These are phyloP conservation scores for Lineolata rhizophorae DNA, from an alignment of 495 filamentous ascomycete species.

Conservation along the genomic window DNA sequence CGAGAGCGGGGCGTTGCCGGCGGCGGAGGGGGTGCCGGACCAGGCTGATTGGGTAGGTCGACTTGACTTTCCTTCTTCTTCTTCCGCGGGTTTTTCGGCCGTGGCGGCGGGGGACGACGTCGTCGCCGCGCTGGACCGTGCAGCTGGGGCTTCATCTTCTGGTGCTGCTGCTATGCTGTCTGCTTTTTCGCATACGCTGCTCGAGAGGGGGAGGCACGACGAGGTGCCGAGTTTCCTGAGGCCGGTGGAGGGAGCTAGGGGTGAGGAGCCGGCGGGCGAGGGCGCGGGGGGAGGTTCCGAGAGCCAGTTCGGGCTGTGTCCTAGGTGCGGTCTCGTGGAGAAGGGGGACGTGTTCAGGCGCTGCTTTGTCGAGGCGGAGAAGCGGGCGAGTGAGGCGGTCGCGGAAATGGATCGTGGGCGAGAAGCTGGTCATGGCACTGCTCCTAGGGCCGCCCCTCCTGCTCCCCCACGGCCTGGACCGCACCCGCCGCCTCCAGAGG, in stretches of 20 bases:
- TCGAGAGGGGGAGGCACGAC: not conserved
- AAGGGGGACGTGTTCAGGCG: no score
- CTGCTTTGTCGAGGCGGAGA: not conserved
- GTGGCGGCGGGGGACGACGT: not conserved
- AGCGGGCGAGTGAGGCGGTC: not conserved
- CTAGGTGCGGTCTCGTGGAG: no score
- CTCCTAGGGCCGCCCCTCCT: not conserved
- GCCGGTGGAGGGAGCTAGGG: no score
- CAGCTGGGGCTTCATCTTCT: no score
- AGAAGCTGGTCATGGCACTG: not conserved
- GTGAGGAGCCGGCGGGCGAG: no score
- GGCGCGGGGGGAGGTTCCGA: no score
- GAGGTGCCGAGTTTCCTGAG: not conserved
- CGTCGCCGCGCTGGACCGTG: not conserved
- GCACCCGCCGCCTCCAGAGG: no score
- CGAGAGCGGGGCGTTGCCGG: slow-evolving; percentile 34
- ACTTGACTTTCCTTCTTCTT: slow-evolving; percentile 19
- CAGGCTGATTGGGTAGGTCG: slow-evolving; percentile 81
- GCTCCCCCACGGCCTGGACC: not conserved
- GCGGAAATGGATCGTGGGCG: not conserved
- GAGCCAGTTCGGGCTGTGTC: no score
- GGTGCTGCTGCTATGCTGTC: no score
- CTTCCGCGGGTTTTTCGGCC: slow-evolving; percentile 6
- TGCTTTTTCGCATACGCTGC: not conserved
- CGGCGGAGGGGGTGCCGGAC: slow-evolving; percentile 58